Percentiles rank a stretch among this genome's conserved stretches.
phyloP scores from a whole-genome alignment of 106 monocot genomes.

The Phalaenopsis equestris region DNA sequence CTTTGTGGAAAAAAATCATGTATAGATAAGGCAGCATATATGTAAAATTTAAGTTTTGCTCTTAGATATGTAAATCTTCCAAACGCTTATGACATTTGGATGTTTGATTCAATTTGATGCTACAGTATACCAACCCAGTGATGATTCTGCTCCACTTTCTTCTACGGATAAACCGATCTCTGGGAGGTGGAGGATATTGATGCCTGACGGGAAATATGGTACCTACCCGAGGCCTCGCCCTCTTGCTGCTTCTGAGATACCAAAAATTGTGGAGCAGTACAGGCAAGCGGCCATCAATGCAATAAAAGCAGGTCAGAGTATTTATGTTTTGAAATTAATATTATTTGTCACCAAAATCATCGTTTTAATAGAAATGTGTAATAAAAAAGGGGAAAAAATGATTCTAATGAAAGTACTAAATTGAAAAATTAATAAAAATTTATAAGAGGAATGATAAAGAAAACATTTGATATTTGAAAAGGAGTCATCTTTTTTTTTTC shows the following conservation, averaged over 20 bases:
- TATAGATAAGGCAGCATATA: no score
- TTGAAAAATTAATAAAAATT: no score
- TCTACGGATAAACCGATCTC: conserved; percentile 90
- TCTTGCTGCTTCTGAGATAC: conserved; percentile 63
- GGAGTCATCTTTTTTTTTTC: no score
- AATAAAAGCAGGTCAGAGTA: conserved; percentile 56
- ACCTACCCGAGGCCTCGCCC: conserved; percentile 51
- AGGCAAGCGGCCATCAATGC: conserved; percentile 80
- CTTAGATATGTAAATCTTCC: no score
- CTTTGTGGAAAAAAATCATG: neutral
- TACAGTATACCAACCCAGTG: conserved; percentile 83
- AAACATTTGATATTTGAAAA: no score
- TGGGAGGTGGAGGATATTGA: conserved; percentile 65
- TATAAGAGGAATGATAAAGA: no score
- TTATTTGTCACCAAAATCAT: no score
- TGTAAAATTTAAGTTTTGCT: no score
- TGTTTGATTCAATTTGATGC: neutral
- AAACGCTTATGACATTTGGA: neutral
- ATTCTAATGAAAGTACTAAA: no score
- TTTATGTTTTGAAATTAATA: neutral
- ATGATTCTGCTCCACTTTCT: conserved; percentile 62
- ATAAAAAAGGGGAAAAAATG: no score
- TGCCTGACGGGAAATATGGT: conserved; percentile 70
- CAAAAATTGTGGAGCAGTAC: conserved; percentile 55
- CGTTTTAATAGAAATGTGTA: no score